Conservation (phyloP, 495 filamentous ascomycete species). For the Penicillium lividum region DNA sequence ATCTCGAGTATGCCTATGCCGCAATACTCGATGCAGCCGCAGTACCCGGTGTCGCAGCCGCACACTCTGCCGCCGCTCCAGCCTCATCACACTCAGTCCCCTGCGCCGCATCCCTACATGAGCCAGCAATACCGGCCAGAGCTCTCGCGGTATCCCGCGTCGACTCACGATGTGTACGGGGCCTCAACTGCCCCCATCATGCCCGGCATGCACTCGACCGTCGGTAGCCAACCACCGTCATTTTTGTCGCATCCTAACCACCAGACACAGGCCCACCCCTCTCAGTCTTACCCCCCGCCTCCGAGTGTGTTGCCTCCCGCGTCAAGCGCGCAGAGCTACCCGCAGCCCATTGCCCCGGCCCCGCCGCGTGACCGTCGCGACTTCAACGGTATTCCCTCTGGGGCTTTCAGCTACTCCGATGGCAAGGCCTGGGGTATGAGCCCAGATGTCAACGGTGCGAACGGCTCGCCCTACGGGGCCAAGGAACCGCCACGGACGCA, state of each 20-base stretch:
- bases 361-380: conserved; percentile 60
- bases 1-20: conserved; percentile 53
- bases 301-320: conserved; percentile 65
- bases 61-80: conserved; percentile 74
- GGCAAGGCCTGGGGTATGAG: conserved; percentile 45
- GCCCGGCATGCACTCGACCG: conserved; percentile 50
- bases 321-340: conserved; percentile 64
- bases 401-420: conserved; percentile 55
- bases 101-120: conserved; percentile 57
- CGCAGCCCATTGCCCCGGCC: conserved; percentile 71
- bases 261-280: conserved; percentile 53
- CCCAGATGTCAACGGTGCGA: conserved; percentile 41
- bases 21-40: conserved; percentile 56
- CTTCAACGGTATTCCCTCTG: conserved; percentile 62
- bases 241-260: conserved; percentile 54
- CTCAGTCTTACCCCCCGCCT: conserved; percentile 61
- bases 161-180: conserved; percentile 62
- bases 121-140: conserved; percentile 60
- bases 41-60: conserved; percentile 58
- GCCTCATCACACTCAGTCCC: conserved; percentile 55
- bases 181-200: conserved; percentile 46
- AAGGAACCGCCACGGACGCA: conserved; percentile 71
- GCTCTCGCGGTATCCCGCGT: conserved; percentile 61
- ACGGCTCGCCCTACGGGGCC: conserved; percentile 42
- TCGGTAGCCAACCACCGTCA: conserved; percentile 57